Conservation (phyloP, 257 asterid genomes). For the Solanum megistacrolobum region DNA sequence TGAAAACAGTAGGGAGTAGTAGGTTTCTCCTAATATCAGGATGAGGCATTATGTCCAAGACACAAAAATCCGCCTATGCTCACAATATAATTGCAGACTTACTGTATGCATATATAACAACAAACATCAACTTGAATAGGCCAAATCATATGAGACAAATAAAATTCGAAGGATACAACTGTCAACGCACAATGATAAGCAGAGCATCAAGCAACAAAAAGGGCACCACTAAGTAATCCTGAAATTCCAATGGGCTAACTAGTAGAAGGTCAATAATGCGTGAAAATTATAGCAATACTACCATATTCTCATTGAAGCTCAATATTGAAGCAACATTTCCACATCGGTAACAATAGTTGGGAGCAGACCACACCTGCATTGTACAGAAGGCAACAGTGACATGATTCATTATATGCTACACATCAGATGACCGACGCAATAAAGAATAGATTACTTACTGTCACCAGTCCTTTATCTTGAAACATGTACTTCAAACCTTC, state of each 20-base stretch:
- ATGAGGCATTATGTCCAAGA: background rate
- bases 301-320: conserved; percentile 98
- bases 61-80: background rate
- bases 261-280: background rate
- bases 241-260: background rate
- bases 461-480: conserved; percentile 96
- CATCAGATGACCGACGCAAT: background rate
- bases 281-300: conserved; percentile 12
- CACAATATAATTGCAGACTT: background rate
- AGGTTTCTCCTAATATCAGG: background rate
- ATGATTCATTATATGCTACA: background rate
- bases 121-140: background rate
- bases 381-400: background rate
- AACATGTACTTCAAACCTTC: conserved; percentile 98
- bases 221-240: background rate
- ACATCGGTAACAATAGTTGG: conserved; percentile 95
- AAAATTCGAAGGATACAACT: background rate
- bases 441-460: conserved; percentile 53
- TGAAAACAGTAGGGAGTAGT: background rate
- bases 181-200: background rate
- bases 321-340: conserved; percentile 96
- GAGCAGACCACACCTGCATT: conserved; percentile 97
- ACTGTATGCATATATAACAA: background rate
- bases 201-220: background rate
- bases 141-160: background rate